These are phyloP conservation scores for Hymenoscyphus linearis DNA, from an alignment of 2,329 filamentous ascomycete genomes.

Conservation along the genomic window DNA sequence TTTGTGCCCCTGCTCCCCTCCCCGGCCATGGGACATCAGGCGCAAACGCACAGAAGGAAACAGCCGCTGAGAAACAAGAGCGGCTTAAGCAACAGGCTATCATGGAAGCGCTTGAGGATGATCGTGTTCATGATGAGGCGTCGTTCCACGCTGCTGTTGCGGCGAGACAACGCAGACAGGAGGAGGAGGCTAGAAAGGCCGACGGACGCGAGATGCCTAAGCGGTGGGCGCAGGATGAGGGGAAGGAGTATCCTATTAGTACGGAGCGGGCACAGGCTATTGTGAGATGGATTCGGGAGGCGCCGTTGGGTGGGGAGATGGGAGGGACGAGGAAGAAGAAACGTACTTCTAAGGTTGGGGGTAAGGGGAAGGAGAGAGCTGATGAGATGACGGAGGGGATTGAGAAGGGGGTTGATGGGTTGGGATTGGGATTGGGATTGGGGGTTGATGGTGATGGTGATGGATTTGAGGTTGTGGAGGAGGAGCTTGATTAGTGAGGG, in stretches of 20 bases:
- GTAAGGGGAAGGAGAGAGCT: constrained; percentile 18
- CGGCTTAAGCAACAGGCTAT: constrained; percentile 60
- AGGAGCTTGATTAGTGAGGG: constrained; percentile 32
- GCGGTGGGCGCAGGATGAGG: constrained; percentile 59
- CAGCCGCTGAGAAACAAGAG: constrained; percentile 51
- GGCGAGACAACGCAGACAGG: constrained; percentile 53
- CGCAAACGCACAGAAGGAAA: constrained; percentile 37
- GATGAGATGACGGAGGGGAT: constrained; percentile 14
- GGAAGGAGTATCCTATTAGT: constrained; percentile 62
- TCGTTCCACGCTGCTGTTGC: constrained; percentile 58
- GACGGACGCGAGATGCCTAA: constrained; percentile 36
- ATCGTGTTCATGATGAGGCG: constrained; percentile 61
- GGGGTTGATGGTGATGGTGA: neutral
- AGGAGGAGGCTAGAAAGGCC: constrained; percentile 40
- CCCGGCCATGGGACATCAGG: constrained; percentile 32
- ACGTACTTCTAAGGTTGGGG: constrained; percentile 25
- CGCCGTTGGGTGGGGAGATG: constrained; percentile 37
- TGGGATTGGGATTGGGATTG: no score
- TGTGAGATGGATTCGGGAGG: constrained; percentile 62
- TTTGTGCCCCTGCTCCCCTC: constrained; percentile 59
- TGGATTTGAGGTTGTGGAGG: constrained; percentile 24
- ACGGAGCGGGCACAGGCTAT: constrained; percentile 67
- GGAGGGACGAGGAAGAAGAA: constrained; percentile 36
- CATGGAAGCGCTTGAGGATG: constrained; percentile 61
- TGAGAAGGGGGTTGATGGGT: constrained; percentile 14